Evolutionary conservation across 805 yeast genomes (phyloP).

Genomic region (Yamadazyma scolyti): DNA sequence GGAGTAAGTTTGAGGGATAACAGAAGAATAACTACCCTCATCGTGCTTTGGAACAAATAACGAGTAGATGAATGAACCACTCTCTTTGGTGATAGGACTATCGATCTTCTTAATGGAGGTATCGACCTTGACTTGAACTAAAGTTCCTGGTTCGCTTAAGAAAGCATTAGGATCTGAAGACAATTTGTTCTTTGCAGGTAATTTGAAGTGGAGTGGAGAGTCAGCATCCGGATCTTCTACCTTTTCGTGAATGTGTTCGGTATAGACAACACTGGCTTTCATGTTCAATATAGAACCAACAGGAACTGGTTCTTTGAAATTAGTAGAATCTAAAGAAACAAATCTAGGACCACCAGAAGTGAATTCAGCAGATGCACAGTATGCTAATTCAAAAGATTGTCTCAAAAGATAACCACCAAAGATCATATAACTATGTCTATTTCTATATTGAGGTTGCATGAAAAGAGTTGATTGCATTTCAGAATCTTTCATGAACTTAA

Average conservation of each 20-base stretch:
- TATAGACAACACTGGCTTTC: constrained; percentile 80
- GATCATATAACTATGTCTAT: constrained; percentile 90
- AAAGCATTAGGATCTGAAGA: constrained; percentile 53
- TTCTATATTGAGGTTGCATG: constrained; percentile 97
- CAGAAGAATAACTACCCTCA: constrained; percentile 59
- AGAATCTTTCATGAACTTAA: constrained; percentile 70
- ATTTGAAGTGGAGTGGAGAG: constrained; percentile 47
- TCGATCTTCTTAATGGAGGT: constrained; percentile 71
- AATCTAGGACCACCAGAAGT: constrained; percentile 84
- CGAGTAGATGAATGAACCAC: constrained; percentile 87
- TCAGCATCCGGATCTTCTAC: constrained; percentile 20
- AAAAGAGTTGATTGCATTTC: constrained; percentile 69
- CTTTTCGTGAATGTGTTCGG: constrained; percentile 58
- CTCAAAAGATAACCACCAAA: constrained; percentile 93
- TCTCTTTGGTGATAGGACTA: constrained; percentile 56
- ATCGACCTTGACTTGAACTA: constrained; percentile 86
- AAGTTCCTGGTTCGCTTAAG: constrained; percentile 74
- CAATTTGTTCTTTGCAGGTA: constrained; percentile 56
- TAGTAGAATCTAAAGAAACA: constrained; percentile 84
- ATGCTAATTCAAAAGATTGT: constrained; percentile 90
- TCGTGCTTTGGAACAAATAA: constrained; percentile 73
- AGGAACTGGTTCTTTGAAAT: constrained; percentile 92
- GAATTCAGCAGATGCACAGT: constrained; percentile 88
- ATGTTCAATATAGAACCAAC: constrained; percentile 87
- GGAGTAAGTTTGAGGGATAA: constrained; percentile 80